Percentiles rank a stretch among this genome's conserved stretches.
Evolutionary conservation across 805 yeast genomes (phyloP).

Genomic region (Ogataea nonfermentans): DNA sequence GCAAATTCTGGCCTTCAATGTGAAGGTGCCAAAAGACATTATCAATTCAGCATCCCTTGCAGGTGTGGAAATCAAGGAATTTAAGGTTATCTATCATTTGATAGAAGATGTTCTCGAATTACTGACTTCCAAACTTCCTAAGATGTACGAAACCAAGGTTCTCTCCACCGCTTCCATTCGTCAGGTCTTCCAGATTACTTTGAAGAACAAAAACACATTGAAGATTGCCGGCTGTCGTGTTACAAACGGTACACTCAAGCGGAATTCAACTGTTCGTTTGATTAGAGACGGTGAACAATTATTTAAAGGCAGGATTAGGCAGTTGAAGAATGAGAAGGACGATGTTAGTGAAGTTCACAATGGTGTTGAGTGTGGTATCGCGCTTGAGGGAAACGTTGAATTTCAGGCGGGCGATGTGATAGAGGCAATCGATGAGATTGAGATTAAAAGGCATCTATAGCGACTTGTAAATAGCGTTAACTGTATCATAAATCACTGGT

Average conservation of each 20-base stretch:
- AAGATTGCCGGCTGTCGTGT: constrained; percentile 90
- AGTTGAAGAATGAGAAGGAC: constrained; percentile 79
- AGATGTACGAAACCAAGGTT: constrained; percentile 63
- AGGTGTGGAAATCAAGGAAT: constrained; percentile 58
- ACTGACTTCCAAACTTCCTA: constrained; percentile 58
- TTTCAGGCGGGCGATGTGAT: constrained; percentile 64
- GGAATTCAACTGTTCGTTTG: constrained; percentile 45
- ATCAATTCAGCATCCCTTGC: constrained; percentile 52
- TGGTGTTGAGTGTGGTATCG: constrained; percentile 88
- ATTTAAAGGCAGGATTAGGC: constrained; percentile 48
- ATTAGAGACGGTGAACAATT: constrained; percentile 47
- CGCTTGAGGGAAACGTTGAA: constrained; percentile 46
- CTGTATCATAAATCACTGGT: constrained; percentile 2
- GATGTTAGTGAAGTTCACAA: constrained; percentile 74
- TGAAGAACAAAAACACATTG: constrained; percentile 50
- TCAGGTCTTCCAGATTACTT: constrained; percentile 67
- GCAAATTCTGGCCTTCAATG: constrained; percentile 73
- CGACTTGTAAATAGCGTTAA: constrained; percentile 11
- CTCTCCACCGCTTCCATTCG: constrained; percentile 66
- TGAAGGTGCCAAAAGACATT: constrained; percentile 64
- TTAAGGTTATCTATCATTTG: constrained; percentile 81
- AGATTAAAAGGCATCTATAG: constrained; percentile 51
- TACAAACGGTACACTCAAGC: constrained; percentile 59
- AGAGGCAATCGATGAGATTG: constrained; percentile 67
- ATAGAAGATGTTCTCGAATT: constrained; percentile 77